Conservation (phyloP, 2,329 filamentous ascomycete species). For the Pyrenophora graminea region DNA sequence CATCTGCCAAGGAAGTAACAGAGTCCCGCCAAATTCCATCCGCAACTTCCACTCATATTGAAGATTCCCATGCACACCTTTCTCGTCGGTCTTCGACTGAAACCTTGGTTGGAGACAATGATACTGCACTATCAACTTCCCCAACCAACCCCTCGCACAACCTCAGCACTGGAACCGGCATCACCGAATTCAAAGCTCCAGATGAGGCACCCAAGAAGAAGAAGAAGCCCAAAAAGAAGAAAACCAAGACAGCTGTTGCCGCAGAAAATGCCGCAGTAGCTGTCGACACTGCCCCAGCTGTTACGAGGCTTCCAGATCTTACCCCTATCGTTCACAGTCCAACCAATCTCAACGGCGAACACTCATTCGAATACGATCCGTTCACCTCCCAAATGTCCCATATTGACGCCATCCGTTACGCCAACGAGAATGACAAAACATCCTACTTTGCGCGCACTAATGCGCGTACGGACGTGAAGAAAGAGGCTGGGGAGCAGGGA, state of each 20-base stretch:
- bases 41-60: background rate
- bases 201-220: constrained; percentile 15
- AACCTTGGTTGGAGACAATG: constrained; percentile 9
- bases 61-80: background rate
- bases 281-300: background rate
- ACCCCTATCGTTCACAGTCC: background rate
- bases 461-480: background rate
- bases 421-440: constrained; percentile 4
- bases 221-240: constrained; percentile 36
- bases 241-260: constrained; percentile 47
- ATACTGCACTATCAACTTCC: background rate
- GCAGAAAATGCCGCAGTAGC: background rate
- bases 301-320: background rate
- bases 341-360: background rate
- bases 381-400: constrained; percentile 15
- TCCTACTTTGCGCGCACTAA: constrained; percentile 13
- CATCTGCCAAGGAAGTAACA: constrained; percentile 7
- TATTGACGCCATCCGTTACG: constrained; percentile 16
- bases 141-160: constrained; percentile 1
- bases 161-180: background rate
- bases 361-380: constrained; percentile 5
- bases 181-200: background rate
- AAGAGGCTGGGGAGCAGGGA: background rate
- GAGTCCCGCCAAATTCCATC: background rate
- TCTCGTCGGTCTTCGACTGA: constrained; percentile 6